A percentile compares a stretch with the other conserved stretches of the same genome.
These are phyloP conservation scores for Peltaster fructicola DNA, from an alignment of 2,329 filamentous ascomycete genomes.

Conservation along the genomic window DNA sequence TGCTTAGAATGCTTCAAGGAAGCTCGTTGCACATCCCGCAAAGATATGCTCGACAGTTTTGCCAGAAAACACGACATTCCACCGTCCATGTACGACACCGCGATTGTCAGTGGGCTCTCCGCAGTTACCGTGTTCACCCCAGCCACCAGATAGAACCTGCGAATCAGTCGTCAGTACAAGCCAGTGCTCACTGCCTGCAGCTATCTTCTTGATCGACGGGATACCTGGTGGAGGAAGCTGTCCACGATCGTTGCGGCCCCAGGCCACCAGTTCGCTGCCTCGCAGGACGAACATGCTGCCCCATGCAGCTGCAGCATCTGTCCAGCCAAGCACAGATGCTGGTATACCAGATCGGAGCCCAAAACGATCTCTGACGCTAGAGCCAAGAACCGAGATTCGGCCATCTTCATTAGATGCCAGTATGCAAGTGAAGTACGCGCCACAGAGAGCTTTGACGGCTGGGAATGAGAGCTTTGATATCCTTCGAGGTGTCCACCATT, in stretches of 20 bases:
- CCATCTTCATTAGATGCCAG: conserved; percentile 38
- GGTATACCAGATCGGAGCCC: conserved; percentile 30
- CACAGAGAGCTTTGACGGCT: conserved; percentile 54
- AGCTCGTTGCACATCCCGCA: conserved; percentile 84
- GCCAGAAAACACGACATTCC: conserved; percentile 44
- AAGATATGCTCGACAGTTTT: conserved; percentile 44
- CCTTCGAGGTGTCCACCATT: conserved; percentile 42
- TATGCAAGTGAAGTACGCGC: conserved; percentile 70
- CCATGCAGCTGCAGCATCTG: conserved; percentile 62
- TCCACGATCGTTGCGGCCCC: conserved; percentile 75
- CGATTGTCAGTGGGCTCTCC: conserved; percentile 45
- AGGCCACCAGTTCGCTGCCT: conserved; percentile 43
- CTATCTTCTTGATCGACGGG: conserved; percentile 43
- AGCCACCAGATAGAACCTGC: conserved; percentile 73
- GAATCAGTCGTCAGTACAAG: conserved; percentile 48
- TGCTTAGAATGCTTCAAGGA: conserved; percentile 22
- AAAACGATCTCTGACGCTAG: conserved; percentile 56
- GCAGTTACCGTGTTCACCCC: conserved; percentile 97
- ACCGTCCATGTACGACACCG: conserved; percentile 51
- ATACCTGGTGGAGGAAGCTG: conserved; percentile 52
- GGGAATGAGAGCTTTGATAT: conserved; percentile 43
- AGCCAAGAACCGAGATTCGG: conserved; percentile 49
- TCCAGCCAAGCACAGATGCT: conserved; percentile 37
- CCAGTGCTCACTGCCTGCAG: conserved; percentile 80
- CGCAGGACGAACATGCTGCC: conserved; percentile 58